Conservation (phyloP, 2,329 filamentous ascomycete species). For the Laburnicola sp. region DNA sequence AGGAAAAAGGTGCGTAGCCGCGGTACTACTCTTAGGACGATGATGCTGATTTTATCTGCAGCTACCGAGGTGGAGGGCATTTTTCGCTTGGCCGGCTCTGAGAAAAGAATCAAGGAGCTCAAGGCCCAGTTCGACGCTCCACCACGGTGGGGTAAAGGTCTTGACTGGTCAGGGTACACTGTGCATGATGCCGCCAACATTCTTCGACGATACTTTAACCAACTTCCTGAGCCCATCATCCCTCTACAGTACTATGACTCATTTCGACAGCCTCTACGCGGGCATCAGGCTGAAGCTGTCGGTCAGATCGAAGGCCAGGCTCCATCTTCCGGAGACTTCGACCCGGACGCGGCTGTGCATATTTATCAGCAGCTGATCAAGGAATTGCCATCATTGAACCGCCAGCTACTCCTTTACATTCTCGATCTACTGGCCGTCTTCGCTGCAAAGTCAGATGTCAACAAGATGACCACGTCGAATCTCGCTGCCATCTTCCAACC, state of each 20-base stretch:
- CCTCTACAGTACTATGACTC: constrained; percentile 89
- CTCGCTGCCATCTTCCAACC: constrained; percentile 97
- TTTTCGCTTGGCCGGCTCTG: constrained; percentile 91
- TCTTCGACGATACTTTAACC: constrained; percentile 90
- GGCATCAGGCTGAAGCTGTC: constrained; percentile 69
- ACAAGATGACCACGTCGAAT: constrained; percentile 95
- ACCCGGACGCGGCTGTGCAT: constrained; percentile 73
- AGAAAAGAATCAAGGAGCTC: constrained; percentile 97
- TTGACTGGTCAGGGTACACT: constrained; percentile 96
- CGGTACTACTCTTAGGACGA: constrained; percentile 14
- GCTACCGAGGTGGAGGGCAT: constrained; percentile 95
- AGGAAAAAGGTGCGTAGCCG: constrained; percentile 81
- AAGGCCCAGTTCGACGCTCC: constrained; percentile 91
- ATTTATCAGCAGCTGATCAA: constrained; percentile 90
- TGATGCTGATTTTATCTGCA: constrained; percentile 49
- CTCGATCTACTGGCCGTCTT: constrained; percentile 95
- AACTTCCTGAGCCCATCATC: constrained; percentile 94
- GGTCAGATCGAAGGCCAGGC: constrained; percentile 65
- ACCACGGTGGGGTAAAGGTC: constrained; percentile 84
- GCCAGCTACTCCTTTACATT: constrained; percentile 92
- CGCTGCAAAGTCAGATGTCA: constrained; percentile 92
- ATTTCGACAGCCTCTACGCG: constrained; percentile 80
- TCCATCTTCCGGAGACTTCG: constrained; percentile 73
- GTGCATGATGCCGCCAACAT: constrained; percentile 99
- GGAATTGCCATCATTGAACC: constrained; percentile 87